Conservation (phyloP, 345 rosid genomes). For the Camelina laxa region DNA sequence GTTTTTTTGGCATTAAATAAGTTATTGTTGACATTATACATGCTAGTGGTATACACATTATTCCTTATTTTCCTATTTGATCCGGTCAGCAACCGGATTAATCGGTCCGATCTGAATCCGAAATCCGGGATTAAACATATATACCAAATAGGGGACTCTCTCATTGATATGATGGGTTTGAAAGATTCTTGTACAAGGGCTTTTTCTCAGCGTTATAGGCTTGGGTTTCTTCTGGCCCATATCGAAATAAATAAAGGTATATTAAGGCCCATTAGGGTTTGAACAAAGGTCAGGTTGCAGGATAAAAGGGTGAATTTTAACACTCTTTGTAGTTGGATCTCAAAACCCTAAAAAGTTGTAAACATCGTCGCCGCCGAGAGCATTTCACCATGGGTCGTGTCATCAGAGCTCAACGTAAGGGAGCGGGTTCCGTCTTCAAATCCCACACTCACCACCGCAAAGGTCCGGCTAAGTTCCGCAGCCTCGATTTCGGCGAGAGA, state of each 20-base stretch:
- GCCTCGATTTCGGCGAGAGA: slow-evolving; percentile 73
- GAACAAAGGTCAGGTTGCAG: neutral
- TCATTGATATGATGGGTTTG: neutral
- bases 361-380: slow-evolving; percentile 25
- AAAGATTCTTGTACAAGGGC: neutral
- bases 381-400: slow-evolving; percentile 63
- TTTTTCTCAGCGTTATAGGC: neutral
- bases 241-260: neutral
- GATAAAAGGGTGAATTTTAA: neutral
- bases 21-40: slow-evolving; percentile 15
- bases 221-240: neutral
- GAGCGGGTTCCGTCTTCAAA: slow-evolving; percentile 79
- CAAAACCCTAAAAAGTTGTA: slow-evolving; percentile 21
- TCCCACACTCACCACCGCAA: slow-evolving; percentile 79
- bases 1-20: neutral
- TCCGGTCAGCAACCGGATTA: no score
- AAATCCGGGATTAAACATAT: neutral
- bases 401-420: slow-evolving; percentile 77
- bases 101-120: neutral
- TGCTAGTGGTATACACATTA: neutral
- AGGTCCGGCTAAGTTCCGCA: slow-evolving; percentile 74
- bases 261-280: slow-evolving; percentile 26
- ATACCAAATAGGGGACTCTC: neutral
- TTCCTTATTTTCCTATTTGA: neutral
- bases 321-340: neutral